Evolutionary conservation across 2,329 filamentous ascomycete species (phyloP).

Genomic region (Ceratocystis colombiana): DNA sequence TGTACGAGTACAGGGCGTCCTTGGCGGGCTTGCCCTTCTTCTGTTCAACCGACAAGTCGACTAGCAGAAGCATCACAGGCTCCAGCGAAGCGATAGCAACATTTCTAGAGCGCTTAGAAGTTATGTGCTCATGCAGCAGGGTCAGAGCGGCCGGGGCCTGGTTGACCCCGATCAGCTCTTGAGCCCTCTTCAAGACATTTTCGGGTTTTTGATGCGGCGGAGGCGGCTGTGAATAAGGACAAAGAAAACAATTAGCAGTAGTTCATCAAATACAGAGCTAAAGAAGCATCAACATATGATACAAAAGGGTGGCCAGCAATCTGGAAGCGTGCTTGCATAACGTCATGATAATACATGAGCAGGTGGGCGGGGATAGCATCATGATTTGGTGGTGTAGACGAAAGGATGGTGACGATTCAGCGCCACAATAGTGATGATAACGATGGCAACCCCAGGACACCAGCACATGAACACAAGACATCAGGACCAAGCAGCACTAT

Average conservation of each 20-base stretch:
- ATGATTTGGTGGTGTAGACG: neutral
- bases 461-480: neutral
- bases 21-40: slow-evolving; percentile 98
- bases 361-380: neutral
- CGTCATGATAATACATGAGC: too few species aligned
- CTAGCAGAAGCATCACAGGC: slow-evolving; percentile 95
- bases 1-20: slow-evolving; percentile 98
- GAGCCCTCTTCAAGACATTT: slow-evolving; percentile 96
- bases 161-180: slow-evolving; percentile 96
- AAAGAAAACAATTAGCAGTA: slow-evolving; percentile 18
- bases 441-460: neutral
- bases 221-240: slow-evolving; percentile 56
- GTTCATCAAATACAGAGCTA: neutral
- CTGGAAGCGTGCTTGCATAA: too few species aligned
- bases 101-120: slow-evolving; percentile 94
- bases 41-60: slow-evolving; percentile 91
- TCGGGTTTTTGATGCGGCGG: slow-evolving; percentile 96
- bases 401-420: neutral
- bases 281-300: neutral
- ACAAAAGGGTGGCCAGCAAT: too few species aligned
- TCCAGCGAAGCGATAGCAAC: slow-evolving; percentile 91
- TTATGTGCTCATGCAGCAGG: slow-evolving; percentile 97
- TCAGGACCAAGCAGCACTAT: neutral
- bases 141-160: slow-evolving; percentile 86
- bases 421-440: neutral